phyloP scores from a whole-genome alignment of 2,329 filamentous ascomycete species.

The Neonectria punicea region DNA sequence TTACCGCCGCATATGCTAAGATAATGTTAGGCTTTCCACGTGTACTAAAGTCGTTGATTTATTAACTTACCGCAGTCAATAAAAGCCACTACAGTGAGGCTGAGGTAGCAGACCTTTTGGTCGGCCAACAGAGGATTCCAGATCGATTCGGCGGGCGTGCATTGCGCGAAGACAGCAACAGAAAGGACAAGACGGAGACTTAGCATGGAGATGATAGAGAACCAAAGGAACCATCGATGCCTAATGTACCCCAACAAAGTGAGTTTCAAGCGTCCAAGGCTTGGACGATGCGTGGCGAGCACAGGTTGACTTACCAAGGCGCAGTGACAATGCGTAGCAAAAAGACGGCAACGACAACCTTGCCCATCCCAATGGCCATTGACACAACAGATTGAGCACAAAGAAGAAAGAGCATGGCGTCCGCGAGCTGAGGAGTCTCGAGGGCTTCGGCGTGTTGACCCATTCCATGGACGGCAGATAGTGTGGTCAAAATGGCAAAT shows the following conservation, averaged over 20 bases:
- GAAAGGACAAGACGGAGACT: slow-evolving; percentile 16
- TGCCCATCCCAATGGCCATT: slow-evolving; percentile 26
- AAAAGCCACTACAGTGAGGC: slow-evolving; percentile 21
- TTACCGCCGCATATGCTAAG: slow-evolving; percentile 19
- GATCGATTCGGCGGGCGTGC: slow-evolving; percentile 21
- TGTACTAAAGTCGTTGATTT: too few species aligned
- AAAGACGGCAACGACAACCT: slow-evolving; percentile 24
- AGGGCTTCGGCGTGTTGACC: slow-evolving; percentile 22
- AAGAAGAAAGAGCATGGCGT: slow-evolving; percentile 14
- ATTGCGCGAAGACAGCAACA: slow-evolving; percentile 23
- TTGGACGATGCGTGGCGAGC: background rate
- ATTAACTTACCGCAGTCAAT: slow-evolving; percentile 20
- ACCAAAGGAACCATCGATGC: slow-evolving; percentile 28
- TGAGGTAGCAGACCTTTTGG: slow-evolving; percentile 19
- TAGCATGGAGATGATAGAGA: slow-evolving; percentile 25
- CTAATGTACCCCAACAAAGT: background rate
- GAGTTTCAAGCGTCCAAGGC: background rate
- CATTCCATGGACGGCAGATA: slow-evolving; percentile 18
- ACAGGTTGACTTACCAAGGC: slow-evolving; percentile 15
- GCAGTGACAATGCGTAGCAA: slow-evolving; percentile 25
- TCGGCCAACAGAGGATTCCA: slow-evolving; percentile 19
- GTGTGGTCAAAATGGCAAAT: slow-evolving; percentile 18
- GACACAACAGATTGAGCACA: slow-evolving; percentile 20
- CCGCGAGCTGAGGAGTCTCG: slow-evolving; percentile 6
- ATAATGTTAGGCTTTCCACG: background rate